Evolutionary conservation across 148 eudicot species (phyloP).

Genomic region (Rheum nobile): DNA sequence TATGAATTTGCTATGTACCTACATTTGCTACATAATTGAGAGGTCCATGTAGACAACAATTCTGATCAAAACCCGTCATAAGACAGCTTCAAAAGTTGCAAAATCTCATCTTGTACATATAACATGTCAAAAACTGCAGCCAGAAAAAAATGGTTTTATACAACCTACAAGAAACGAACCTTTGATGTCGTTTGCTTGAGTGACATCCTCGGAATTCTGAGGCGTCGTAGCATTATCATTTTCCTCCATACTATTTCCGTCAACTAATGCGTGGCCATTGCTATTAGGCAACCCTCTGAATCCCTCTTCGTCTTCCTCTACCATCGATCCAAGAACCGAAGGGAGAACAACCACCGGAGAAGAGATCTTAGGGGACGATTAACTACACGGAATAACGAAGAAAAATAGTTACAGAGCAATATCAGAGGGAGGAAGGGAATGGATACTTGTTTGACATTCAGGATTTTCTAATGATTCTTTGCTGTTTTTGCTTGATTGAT

Average conservation of each 20-base stretch:
- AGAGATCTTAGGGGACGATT: neutral
- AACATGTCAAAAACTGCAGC: neutral
- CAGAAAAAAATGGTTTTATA: neutral
- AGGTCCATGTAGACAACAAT: neutral
- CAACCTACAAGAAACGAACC: neutral
- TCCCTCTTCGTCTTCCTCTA: neutral
- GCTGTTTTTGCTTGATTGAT: neutral
- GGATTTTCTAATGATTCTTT: neutral
- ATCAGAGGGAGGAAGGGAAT: neutral
- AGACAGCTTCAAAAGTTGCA: neutral
- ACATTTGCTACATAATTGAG: neutral
- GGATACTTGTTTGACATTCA: neutral
- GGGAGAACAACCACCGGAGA: neutral
- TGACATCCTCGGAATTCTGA: neutral
- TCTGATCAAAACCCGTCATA: neutral
- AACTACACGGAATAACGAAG: neutral
- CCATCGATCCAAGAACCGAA: neutral
- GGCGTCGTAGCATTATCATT: neutral
- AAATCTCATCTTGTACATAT: neutral
- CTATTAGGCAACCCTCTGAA: neutral
- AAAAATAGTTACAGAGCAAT: neutral
- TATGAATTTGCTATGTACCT: neutral
- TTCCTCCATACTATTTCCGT: neutral
- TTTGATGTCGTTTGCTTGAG: neutral
- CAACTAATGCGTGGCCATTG: neutral